Evolutionary conservation across 306 rosid genomes (phyloP), one percentile per base, ranked within the genome.

Genomic region (Cicer arietinum): DNA sequence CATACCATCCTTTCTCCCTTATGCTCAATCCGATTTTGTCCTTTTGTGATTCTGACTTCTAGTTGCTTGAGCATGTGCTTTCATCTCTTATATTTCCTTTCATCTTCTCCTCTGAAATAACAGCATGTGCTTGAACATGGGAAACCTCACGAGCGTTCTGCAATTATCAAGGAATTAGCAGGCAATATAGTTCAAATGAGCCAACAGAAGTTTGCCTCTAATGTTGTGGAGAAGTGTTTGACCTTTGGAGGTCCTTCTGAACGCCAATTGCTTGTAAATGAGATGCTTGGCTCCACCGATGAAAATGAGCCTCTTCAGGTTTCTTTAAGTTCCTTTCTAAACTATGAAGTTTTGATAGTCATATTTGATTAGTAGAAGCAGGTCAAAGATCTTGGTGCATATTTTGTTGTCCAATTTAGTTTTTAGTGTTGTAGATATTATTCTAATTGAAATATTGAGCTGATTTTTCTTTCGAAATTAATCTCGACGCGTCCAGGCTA

Each of bases 271-370:
- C 88, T 94, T 6, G 97, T 94, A 76, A 88, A 79, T 73, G 96
- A 94, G 86, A 94, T 94, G 98, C 96, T 94, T 85, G 98, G 98
- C 17, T 39, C 96, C 67, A 94, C 98, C 0, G 98, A 94, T 80
- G 98, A 94, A 86, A 94, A 94, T n/a, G 97, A 94, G 86, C 97
- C 97, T 52, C 97, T 91, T 82, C 98, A 94, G 98, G 71, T 67
- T 18, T 66, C 1, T 44, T 45, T 12, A 65, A 37, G 10, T 20
- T 63, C 8, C 47, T 17, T 14, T 40, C 39, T 3, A 7, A 14
- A 9, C 69, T 63, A 16, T 2, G 1, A 37, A 13, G 3, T 58
- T 22, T 7, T 5, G 39, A 46, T 74, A 4, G 39, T 54, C 35
- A 60, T 30, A 30, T 30, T 3, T 30, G 37, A 30, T 30, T 30